phyloP scores from a whole-genome alignment of 2,329 filamentous ascomycete genomes.

The Sporothrix globosa region DNA sequence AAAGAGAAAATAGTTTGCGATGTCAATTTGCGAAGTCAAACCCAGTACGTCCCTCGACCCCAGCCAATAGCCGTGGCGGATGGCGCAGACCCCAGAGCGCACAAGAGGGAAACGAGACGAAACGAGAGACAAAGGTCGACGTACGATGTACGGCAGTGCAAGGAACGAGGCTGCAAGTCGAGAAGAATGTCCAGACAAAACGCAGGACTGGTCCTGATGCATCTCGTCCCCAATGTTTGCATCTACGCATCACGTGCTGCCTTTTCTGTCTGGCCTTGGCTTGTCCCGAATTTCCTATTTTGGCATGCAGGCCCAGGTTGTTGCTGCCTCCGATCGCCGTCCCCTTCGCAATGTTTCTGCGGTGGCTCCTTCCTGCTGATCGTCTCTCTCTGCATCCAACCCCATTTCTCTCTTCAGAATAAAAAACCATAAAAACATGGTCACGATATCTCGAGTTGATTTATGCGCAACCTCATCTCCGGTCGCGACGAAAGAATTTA shows the following conservation, averaged over 20 bases:
- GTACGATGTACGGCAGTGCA: background rate
- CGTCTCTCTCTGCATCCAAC: background rate
- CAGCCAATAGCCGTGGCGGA: background rate
- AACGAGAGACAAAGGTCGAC: background rate
- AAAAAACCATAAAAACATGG: too few relatives aligned
- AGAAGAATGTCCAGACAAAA: background rate
- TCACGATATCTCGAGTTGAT: background rate
- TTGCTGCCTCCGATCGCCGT: background rate
- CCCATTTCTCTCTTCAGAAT: too few relatives aligned
- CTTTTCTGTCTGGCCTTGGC: conserved; percentile 1
- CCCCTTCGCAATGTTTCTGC: background rate
- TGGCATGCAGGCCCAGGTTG: background rate
- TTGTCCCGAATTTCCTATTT: conserved; percentile 1
- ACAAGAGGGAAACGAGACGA: too few relatives aligned
- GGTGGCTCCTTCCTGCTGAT: background rate
- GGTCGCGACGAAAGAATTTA: too few relatives aligned
- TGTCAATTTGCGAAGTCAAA: background rate
- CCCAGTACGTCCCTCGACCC: background rate
- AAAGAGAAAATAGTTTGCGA: background rate
- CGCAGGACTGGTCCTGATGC: background rate
- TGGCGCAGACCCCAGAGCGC: background rate
- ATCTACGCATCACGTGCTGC: conserved; percentile 1
- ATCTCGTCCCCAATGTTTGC: background rate
- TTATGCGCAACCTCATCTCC: too few relatives aligned
- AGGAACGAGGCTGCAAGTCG: background rate